These are phyloP conservation scores for Rhexocercosporidium sp. DNA, from an alignment of 2,329 filamentous ascomycete species.

Conservation along the genomic window DNA sequence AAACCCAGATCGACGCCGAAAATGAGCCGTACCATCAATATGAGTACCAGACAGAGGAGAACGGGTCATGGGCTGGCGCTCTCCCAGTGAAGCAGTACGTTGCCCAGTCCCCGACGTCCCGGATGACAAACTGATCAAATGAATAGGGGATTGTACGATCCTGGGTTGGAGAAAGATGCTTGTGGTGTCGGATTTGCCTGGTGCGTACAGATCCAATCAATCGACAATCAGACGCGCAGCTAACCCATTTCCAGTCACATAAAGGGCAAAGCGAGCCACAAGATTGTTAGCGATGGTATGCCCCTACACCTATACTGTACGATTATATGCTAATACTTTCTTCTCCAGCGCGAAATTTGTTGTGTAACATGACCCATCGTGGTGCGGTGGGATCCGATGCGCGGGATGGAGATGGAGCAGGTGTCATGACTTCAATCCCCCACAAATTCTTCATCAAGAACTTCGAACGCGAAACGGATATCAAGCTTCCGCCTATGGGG, in stretches of 20 bases:
- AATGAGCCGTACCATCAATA: conserved; percentile 70
- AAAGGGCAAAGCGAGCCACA: conserved; percentile 96
- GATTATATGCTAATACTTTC: conserved; percentile 42
- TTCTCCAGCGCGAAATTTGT: conserved; percentile 77
- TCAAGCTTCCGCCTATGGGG: conserved; percentile 84
- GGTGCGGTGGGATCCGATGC: conserved; percentile 98
- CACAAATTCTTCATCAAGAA: conserved; percentile 99
- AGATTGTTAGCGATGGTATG: conserved; percentile 96
- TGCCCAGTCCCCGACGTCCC: background rate
- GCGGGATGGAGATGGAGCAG: conserved; percentile 95
- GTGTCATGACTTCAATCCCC: conserved; percentile 99
- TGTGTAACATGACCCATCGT: conserved; percentile 99
- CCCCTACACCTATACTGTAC: conserved; percentile 21
- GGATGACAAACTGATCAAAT: conserved; percentile 16
- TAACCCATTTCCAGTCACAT: conserved; percentile 71
- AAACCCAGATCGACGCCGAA: conserved; percentile 64
- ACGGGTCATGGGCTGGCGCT: conserved; percentile 88
- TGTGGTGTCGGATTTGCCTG: conserved; percentile 99
- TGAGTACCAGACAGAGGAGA: conserved; percentile 88
- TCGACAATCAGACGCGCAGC: conserved; percentile 14
- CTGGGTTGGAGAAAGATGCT: conserved; percentile 95
- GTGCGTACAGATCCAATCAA: conserved; percentile 57
- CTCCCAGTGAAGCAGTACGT: conserved; percentile 90
- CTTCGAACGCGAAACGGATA: conserved; percentile 88
- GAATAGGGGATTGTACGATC: conserved; percentile 85